Percentiles rank a stretch among this genome's conserved stretches.
Conservation (phyloP, 192 early-diverging fungal species). For the Coemansia pectinata region DNA sequence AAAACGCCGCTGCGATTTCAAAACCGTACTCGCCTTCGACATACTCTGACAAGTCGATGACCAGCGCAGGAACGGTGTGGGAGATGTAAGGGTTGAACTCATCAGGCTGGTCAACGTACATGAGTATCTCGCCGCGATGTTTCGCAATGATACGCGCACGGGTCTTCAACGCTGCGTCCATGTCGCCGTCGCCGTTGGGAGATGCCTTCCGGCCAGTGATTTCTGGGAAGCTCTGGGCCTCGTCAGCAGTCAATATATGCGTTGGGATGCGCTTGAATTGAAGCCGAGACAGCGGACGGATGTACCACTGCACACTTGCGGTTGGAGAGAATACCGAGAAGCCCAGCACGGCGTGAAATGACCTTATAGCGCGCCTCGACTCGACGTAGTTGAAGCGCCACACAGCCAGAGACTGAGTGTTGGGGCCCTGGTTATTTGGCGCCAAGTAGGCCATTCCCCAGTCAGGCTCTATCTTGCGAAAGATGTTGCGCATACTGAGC, state of each 20-base stretch:
- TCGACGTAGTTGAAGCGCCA: slow-evolving; percentile 53
- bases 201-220: background rate
- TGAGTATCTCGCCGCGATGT: slow-evolving; percentile 35
- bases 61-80: slow-evolving; percentile 26
- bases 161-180: background rate
- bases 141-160: slow-evolving; percentile 23
- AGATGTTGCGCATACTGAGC: slow-evolving; percentile 13
- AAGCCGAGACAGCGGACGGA: slow-evolving; percentile 40
- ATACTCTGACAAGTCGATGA: slow-evolving; percentile 37
- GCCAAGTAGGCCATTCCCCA: slow-evolving; percentile 51
- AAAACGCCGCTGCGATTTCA: slow-evolving; percentile 36
- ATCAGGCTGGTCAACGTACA: slow-evolving; percentile 12
- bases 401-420: slow-evolving; percentile 11
- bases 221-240: slow-evolving; percentile 28
- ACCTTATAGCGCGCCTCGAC: slow-evolving; percentile 21
- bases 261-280: slow-evolving; percentile 21
- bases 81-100: slow-evolving; percentile 28
- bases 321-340: slow-evolving; percentile 28
- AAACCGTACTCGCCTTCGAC: slow-evolving; percentile 49
- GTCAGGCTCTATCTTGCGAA: slow-evolving; percentile 55
- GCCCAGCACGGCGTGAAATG: slow-evolving; percentile 28
- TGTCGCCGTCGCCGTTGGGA: background rate
- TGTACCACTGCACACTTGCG: slow-evolving; percentile 41
- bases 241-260: slow-evolving; percentile 20
- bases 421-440: slow-evolving; percentile 5